These are phyloP conservation scores for Deinandra increscens DNA, from an alignment of 129 eudicot genomes.

Conservation along the genomic window DNA sequence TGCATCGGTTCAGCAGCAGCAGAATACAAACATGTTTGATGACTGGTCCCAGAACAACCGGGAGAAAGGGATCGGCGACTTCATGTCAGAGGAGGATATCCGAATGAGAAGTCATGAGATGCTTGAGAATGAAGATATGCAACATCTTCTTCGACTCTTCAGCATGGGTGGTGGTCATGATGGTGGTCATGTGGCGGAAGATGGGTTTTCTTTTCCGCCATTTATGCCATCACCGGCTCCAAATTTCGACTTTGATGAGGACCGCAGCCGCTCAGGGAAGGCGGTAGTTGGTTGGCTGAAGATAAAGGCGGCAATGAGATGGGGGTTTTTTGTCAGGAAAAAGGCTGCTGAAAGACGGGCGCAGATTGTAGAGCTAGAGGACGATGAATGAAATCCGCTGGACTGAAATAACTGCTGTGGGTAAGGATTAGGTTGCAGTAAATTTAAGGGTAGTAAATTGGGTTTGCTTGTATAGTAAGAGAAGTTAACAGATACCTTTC, in stretches of 20 bases:
- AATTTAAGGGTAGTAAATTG: slow-evolving; percentile 28
- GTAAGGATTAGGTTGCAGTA: slow-evolving; percentile 14
- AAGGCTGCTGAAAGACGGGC: slow-evolving; percentile 97
- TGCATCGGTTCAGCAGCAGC: slow-evolving; percentile 44
- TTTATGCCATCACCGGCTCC: slow-evolving; percentile 69
- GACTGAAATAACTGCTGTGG: slow-evolving; percentile 8
- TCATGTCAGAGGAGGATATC: slow-evolving; percentile 83
- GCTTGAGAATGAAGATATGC: slow-evolving; percentile 97
- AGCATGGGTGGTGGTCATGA: slow-evolving; percentile 75
- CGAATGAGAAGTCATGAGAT: slow-evolving; percentile 81
- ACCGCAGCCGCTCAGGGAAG: slow-evolving; percentile 66
- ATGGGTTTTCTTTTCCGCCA: slow-evolving; percentile 57
- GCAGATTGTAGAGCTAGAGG: slow-evolving; percentile 73
- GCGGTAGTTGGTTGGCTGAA: slow-evolving; percentile 98
- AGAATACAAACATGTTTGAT: slow-evolving; percentile 57
- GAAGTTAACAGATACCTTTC: slow-evolving; percentile 24
- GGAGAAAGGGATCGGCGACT: slow-evolving; percentile 48
- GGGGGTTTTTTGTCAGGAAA: slow-evolving; percentile 94
- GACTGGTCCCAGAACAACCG: slow-evolving; percentile 64
- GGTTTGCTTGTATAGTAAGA: slow-evolving; percentile 46
- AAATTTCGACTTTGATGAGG: slow-evolving; percentile 55
- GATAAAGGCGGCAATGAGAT: slow-evolving; percentile 96
- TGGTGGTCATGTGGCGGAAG: slow-evolving; percentile 54
- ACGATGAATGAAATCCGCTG: slow-evolving; percentile 45
- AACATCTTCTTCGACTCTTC: slow-evolving; percentile 82